Percentiles rank a stretch among this genome's conserved stretches.
phyloP scores from a whole-genome alignment of 164 flowering plant species.

The Kingdonia uniflora region DNA sequence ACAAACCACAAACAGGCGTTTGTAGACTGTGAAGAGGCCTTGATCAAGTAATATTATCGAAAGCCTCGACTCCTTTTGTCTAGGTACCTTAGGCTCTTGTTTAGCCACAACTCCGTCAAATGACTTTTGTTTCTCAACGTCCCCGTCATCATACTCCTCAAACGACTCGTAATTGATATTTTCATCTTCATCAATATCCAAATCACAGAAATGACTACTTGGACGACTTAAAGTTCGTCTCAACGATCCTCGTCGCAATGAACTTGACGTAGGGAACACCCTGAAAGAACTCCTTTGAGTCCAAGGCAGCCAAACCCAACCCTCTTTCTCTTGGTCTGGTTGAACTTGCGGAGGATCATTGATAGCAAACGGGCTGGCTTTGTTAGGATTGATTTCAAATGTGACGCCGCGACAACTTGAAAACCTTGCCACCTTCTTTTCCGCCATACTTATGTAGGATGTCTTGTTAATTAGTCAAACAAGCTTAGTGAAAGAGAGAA shows the following conservation, averaged over 20 bases:
- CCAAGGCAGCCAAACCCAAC: conserved; percentile 13
- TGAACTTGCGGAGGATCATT: background rate
- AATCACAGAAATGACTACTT: conserved; percentile 49
- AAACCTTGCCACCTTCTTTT: conserved; percentile 11
- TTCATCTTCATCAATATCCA: conserved; percentile 17
- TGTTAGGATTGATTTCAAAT: conserved; percentile 18
- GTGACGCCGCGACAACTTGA: conserved; percentile 24
- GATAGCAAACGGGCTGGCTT: conserved; percentile 15
- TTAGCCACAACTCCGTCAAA: conserved; percentile 6
- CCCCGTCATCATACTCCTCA: conserved; percentile 1
- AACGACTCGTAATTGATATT: background rate
- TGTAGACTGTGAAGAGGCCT: conserved; percentile 56
- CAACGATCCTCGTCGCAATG: background rate
- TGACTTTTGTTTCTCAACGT: conserved; percentile 12
- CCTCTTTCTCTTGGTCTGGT: conserved; percentile 2
- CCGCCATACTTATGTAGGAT: too few species aligned
- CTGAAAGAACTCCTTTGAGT: conserved; percentile 8
- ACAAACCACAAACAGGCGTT: conserved; percentile 31
- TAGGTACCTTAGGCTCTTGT: conserved; percentile 4
- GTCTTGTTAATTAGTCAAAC: too few species aligned
- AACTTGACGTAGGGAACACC: conserved; percentile 9
- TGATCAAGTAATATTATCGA: conserved; percentile 48
- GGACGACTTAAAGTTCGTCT: conserved; percentile 20
- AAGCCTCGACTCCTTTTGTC: conserved; percentile 22
- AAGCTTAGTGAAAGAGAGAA: too few species aligned